Evolutionary conservation across 2,329 filamentous ascomycete genomes (phyloP).

Genomic region (Aspergillus nomiae): DNA sequence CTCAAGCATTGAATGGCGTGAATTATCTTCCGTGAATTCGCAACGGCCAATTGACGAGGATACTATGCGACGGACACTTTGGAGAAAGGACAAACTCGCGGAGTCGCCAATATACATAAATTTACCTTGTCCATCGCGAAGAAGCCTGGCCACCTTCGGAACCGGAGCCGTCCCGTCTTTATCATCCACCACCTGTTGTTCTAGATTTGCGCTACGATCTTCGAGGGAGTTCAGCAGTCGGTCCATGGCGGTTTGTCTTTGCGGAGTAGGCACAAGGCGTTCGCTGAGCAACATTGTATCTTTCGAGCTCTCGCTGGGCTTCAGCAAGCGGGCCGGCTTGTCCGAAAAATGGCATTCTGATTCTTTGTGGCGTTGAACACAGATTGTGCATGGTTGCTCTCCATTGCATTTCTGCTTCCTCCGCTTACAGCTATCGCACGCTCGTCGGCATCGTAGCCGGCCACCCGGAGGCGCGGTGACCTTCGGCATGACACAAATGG

Average conservation of each 20-base stretch:
- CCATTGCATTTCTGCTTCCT: slow-evolving; percentile 58
- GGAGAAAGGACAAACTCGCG: slow-evolving; percentile 55
- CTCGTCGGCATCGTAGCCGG: slow-evolving; percentile 39
- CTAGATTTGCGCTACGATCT: slow-evolving; percentile 31
- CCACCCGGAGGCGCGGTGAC: slow-evolving; percentile 32
- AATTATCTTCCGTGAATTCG: slow-evolving; percentile 43
- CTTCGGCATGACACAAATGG: slow-evolving; percentile 28
- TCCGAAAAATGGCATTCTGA: slow-evolving; percentile 45
- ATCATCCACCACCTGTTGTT: slow-evolving; percentile 31
- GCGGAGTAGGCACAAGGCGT: slow-evolving; percentile 30
- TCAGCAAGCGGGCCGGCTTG: slow-evolving; percentile 37
- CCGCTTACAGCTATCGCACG: slow-evolving; percentile 50
- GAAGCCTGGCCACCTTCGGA: slow-evolving; percentile 46
- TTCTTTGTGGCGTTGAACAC: slow-evolving; percentile 45
- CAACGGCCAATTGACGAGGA: slow-evolving; percentile 48
- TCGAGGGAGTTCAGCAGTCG: slow-evolving; percentile 36
- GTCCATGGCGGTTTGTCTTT: slow-evolving; percentile 38
- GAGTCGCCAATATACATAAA: slow-evolving; percentile 59
- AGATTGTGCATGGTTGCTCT: slow-evolving; percentile 54
- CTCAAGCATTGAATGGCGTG: slow-evolving; percentile 46
- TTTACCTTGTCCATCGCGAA: slow-evolving; percentile 56
- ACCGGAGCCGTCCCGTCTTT: slow-evolving; percentile 37
- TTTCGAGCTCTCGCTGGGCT: slow-evolving; percentile 26
- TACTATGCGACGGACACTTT: slow-evolving; percentile 55
- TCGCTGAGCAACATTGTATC: slow-evolving; percentile 38